Percentiles rank a stretch among this genome's conserved stretches.
Evolutionary conservation across 202 grass and related monocot species (phyloP).

Genomic region (Setaria italica): DNA sequence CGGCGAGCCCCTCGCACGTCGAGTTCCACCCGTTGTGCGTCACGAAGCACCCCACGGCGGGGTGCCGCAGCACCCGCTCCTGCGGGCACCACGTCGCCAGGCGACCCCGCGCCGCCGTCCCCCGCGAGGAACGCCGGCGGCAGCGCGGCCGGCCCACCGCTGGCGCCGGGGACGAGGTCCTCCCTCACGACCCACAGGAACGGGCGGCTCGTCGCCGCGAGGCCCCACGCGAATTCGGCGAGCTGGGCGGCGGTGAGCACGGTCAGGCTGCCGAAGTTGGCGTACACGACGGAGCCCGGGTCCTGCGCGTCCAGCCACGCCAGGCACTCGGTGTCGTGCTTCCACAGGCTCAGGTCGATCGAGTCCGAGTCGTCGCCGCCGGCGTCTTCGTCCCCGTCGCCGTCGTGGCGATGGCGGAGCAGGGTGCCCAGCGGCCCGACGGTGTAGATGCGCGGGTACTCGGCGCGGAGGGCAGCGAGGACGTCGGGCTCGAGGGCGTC

Average conservation of each 20-base stretch:
- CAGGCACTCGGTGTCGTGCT: conserved; percentile 39
- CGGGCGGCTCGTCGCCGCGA: not conserved
- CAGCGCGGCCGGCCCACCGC: too few species aligned
- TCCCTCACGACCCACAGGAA: conserved; percentile 31
- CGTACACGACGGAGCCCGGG: conserved; percentile 38
- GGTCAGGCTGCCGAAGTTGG: conserved; percentile 49
- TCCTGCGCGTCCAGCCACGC: conserved; percentile 15
- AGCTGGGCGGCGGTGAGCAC: conserved; percentile 28
- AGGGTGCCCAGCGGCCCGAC: conserved; percentile 32
- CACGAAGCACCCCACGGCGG: conserved; percentile 59
- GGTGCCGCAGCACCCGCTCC: conserved; percentile 33
- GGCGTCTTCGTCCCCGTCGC: not conserved
- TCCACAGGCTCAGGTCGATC: conserved; percentile 47
- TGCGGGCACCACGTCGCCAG: too few species aligned
- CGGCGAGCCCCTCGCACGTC: conserved; percentile 23
- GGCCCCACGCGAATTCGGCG: conserved; percentile 46
- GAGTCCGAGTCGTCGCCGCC: not conserved
- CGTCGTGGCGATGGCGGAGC: not conserved
- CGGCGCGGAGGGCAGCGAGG: conserved; percentile 25
- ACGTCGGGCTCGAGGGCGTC: conserved; percentile 34
- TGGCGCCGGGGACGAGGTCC: not conserved
- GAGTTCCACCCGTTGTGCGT: conserved; percentile 65
- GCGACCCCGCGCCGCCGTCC: too few species aligned
- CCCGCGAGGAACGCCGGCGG: too few species aligned
- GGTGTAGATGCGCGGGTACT: conserved; percentile 45